Conservation (phyloP, 768 basidiomycete species). For the Phaeotremella skinneri region DNA sequence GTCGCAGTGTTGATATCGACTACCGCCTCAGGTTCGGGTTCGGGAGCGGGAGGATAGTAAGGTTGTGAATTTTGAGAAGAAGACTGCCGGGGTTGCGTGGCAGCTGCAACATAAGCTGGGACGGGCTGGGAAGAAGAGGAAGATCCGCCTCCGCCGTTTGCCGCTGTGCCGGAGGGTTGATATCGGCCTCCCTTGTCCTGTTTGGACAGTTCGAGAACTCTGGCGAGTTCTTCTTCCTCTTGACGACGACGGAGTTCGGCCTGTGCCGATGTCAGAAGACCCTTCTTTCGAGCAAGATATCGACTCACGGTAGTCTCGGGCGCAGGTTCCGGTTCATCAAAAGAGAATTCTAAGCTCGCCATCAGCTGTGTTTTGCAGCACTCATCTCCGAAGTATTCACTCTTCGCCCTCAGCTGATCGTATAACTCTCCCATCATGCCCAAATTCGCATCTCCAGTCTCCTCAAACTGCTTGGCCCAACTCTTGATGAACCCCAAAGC, state of each 20-base stretch:
- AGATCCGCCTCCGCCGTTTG: constrained; percentile 16
- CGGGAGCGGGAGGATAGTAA: constrained; percentile 10
- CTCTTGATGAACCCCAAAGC: constrained; percentile 68
- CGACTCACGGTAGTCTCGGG: constrained; percentile 33
- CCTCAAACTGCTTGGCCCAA: constrained; percentile 82
- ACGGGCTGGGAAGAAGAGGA: constrained; percentile 44
- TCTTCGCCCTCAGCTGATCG: constrained; percentile 74
- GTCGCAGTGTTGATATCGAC: constrained; percentile 60
- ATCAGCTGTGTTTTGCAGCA: too few relatives aligned
- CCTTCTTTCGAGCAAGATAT: background rate
- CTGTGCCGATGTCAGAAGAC: constrained; percentile 13
- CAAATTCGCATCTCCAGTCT: constrained; percentile 64
- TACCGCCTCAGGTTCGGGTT: constrained; percentile 42
- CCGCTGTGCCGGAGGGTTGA: constrained; percentile 11
- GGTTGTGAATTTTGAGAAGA: background rate
- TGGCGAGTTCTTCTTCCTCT: constrained; percentile 92
- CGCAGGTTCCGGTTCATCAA: constrained; percentile 42
- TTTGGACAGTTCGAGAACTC: constrained; percentile 88
- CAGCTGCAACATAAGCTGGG: constrained; percentile 10
- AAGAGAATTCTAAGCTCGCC: constrained; percentile 20
- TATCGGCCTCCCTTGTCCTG: constrained; percentile 79
- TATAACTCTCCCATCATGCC: constrained; percentile 91
- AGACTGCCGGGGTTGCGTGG: constrained; percentile 3
- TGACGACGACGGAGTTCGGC: constrained; percentile 76
- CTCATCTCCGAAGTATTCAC: constrained; percentile 54